phyloP scores from a whole-genome alignment of 163 green algal species.

The Prototheca wickerhamii region DNA sequence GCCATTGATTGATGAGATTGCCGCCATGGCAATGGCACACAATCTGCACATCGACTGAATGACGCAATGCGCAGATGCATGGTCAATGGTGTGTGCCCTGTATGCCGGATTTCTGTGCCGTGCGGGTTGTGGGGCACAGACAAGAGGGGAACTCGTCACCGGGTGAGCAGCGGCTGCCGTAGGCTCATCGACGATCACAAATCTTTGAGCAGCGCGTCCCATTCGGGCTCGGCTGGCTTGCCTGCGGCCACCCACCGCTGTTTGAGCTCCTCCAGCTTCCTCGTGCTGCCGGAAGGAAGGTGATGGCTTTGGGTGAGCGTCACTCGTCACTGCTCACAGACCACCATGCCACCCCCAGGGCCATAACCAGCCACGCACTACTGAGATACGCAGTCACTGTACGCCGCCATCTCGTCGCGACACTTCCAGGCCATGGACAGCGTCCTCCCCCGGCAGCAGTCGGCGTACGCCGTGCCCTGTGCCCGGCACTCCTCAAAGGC shows the following conservation, averaged over 20 bases:
- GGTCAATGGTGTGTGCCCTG: too few species aligned
- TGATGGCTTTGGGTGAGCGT: not conserved
- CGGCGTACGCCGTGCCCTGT: constrained; percentile 33
- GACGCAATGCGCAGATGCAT: too few species aligned
- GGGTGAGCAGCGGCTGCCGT: too few species aligned
- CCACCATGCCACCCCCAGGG: too few species aligned
- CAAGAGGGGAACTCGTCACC: too few species aligned
- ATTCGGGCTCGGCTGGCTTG: constrained; percentile 35
- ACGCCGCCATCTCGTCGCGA: constrained; percentile 26
- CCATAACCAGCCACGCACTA: constrained; percentile 28
- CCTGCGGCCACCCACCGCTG: constrained; percentile 34
- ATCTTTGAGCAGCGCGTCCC: constrained; percentile 35
- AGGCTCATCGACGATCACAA: constrained; percentile 8
- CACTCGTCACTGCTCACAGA: too few species aligned
- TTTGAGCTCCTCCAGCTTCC: constrained; percentile 38
- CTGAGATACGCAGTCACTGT: constrained; percentile 33
- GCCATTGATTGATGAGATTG: too few species aligned
- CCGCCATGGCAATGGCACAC: too few species aligned
- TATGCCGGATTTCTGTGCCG: too few species aligned
- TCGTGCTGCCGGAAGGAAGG: constrained; percentile 17
- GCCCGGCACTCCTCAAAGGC: constrained; percentile 34
- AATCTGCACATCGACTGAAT: too few species aligned
- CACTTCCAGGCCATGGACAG: constrained; percentile 47
- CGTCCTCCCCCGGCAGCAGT: constrained; percentile 33
- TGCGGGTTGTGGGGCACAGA: too few species aligned